Conservation (phyloP, 768 basidiomycete genomes). For the Suillus lakei region DNA sequence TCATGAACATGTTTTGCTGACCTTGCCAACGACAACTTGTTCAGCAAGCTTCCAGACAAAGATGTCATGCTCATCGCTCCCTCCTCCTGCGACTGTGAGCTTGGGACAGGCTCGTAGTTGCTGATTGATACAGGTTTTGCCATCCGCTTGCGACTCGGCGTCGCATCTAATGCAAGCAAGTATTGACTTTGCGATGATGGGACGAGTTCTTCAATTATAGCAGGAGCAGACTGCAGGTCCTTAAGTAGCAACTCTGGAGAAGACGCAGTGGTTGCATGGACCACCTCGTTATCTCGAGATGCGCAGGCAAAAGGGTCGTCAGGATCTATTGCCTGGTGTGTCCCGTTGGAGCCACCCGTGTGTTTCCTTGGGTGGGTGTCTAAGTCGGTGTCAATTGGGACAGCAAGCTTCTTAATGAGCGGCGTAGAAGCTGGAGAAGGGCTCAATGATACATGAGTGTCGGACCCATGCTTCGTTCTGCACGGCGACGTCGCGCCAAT, state of each 20-base stretch:
- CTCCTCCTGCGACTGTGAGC: constrained; percentile 40
- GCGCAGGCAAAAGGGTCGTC: constrained; percentile 3
- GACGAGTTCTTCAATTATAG: constrained; percentile 18
- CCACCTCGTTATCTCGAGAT: not conserved
- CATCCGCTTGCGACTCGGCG: constrained; percentile 42
- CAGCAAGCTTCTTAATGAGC: not conserved
- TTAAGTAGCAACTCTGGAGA: not conserved
- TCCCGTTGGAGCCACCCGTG: not conserved
- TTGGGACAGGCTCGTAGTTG: constrained; percentile 22
- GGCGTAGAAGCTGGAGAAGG: not conserved
- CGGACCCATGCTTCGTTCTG: not conserved
- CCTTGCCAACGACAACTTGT: constrained; percentile 14
- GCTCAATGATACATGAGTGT: not conserved
- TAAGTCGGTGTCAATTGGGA: not conserved
- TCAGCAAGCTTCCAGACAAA: not conserved
- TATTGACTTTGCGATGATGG: constrained; percentile 40
- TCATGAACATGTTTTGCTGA: constrained; percentile 12
- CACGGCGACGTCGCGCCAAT: not conserved
- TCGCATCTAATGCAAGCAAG: constrained; percentile 34
- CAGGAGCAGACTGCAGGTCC: not conserved
- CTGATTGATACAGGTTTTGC: constrained; percentile 12
- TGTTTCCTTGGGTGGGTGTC: too few relatives aligned
- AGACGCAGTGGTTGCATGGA: not conserved
- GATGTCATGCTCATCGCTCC: constrained; percentile 22
- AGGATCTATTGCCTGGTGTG: not conserved